Evolutionary conservation across 257 asterid species (phyloP).

Genomic region (Sherardia arvensis): DNA sequence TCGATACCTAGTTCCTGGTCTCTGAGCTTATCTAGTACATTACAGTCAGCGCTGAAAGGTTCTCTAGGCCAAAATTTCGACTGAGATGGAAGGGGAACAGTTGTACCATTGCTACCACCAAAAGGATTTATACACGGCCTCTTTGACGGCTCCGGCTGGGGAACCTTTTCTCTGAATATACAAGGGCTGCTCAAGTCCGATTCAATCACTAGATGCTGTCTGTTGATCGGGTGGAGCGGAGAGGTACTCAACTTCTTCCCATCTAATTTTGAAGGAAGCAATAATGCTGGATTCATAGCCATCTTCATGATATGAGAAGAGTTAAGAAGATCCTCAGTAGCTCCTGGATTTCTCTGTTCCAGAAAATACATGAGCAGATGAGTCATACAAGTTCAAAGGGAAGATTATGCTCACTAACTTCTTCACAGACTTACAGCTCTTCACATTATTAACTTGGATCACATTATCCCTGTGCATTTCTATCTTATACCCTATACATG

Average conservation of each 20-base stretch:
- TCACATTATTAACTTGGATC: not conserved
- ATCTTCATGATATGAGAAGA: constrained; percentile 36
- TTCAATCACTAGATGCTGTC: constrained; percentile 54
- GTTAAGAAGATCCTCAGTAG: constrained; percentile 48
- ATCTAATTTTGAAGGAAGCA: constrained; percentile 43
- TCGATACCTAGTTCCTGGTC: constrained; percentile 47
- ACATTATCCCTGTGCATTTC: not conserved
- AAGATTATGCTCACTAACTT: not conserved
- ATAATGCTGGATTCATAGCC: constrained; percentile 37
- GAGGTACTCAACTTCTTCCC: constrained; percentile 34
- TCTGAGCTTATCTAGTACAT: constrained; percentile 30
- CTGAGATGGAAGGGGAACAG: constrained; percentile 35
- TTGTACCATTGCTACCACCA: constrained; percentile 30
- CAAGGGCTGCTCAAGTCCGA: constrained; percentile 46
- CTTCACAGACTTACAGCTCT: not conserved
- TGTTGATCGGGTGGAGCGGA: constrained; percentile 38
- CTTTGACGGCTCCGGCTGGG: constrained; percentile 30
- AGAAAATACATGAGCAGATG: not conserved
- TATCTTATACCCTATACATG: not conserved
- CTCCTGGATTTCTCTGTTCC: constrained; percentile 42
- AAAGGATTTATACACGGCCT: constrained; percentile 30
- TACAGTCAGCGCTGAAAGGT: constrained; percentile 24
- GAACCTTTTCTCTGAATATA: constrained; percentile 37
- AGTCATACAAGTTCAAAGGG: not conserved
- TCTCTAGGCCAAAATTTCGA: constrained; percentile 28